Evolutionary conservation across 495 filamentous ascomycete species (phyloP).

Genomic region (Penicillium desertorum): DNA sequence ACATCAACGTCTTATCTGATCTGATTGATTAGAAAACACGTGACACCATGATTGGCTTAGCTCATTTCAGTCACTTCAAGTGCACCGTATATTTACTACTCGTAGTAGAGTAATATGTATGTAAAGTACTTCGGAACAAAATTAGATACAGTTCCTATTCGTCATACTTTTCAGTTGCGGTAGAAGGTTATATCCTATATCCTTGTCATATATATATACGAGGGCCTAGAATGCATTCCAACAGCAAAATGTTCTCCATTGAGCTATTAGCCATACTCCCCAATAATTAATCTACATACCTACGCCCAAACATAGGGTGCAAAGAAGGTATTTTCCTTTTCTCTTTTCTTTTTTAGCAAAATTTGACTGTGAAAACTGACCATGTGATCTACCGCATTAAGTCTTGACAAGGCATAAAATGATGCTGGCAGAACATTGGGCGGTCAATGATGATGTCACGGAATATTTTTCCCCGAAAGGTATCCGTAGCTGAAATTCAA

Average conservation of each 20-base stretch:
- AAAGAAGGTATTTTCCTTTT: too few species aligned
- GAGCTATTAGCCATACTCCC: too few species aligned
- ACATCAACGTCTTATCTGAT: conserved; percentile 6
- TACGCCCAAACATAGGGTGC: too few species aligned
- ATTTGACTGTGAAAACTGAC: not conserved
- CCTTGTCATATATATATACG: not conserved
- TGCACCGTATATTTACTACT: not conserved
- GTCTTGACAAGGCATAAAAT: not conserved
- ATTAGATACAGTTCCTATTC: too few species aligned
- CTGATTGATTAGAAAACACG: conserved; percentile 10
- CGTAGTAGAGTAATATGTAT: too few species aligned
- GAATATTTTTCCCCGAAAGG: not conserved
- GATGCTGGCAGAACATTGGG: not conserved
- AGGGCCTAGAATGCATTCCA: too few species aligned
- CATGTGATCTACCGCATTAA: too few species aligned
- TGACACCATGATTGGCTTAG: not conserved
- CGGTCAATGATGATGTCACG: conserved; percentile 14
- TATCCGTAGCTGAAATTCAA: not conserved
- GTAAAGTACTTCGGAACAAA: too few species aligned
- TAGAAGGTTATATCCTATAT: not conserved
- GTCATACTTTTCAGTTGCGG: not conserved
- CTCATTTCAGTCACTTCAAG: not conserved
- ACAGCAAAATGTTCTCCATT: too few species aligned
- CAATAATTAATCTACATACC: too few species aligned
- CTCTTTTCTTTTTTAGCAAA: not conserved